Evolutionary conservation across 208 protist species (phyloP).

Genomic region (Leishmania tarentolae): DNA sequence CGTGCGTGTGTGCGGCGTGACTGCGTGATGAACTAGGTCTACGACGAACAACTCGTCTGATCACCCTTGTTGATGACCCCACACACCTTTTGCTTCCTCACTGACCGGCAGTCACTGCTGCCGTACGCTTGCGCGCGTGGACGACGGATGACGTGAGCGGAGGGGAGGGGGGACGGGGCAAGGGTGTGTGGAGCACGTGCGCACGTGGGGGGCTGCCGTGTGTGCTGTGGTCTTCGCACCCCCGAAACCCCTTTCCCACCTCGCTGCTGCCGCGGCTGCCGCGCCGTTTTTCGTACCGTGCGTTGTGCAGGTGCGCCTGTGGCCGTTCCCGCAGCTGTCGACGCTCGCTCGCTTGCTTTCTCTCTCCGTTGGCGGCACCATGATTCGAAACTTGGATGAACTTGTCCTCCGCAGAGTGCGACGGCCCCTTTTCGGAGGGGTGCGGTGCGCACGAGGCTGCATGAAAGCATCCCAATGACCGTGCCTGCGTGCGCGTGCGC

Average conservation of each 20-base stretch:
- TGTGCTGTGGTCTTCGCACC: neutral
- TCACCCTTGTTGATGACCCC: constrained; percentile 17
- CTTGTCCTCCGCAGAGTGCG: constrained; percentile 27
- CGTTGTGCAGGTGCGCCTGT: too few relatives aligned
- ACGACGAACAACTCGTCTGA: constrained; percentile 38
- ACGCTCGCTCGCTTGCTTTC: neutral
- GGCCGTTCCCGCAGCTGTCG: too few relatives aligned
- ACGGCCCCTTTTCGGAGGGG: neutral
- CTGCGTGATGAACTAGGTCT: constrained; percentile 16
- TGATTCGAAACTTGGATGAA: constrained; percentile 24
- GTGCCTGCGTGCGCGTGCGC: constrained; percentile 4
- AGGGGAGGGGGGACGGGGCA: too few relatives aligned
- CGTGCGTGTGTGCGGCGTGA: constrained; percentile 1
- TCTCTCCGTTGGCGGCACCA: neutral
- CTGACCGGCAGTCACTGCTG: constrained; percentile 18
- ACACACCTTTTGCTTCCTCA: constrained; percentile 38
- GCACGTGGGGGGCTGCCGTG: neutral
- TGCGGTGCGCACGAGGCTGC: constrained; percentile 14
- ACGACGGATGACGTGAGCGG: too few relatives aligned
- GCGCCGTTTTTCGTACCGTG: neutral
- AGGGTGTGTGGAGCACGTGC: neutral
- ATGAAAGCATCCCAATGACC: constrained; percentile 21
- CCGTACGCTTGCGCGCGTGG: neutral
- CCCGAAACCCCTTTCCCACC: neutral
- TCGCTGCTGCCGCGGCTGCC: neutral